Evolutionary conservation across 495 filamentous ascomycete species (phyloP).

Genomic region (Schizothecium vesticola): DNA sequence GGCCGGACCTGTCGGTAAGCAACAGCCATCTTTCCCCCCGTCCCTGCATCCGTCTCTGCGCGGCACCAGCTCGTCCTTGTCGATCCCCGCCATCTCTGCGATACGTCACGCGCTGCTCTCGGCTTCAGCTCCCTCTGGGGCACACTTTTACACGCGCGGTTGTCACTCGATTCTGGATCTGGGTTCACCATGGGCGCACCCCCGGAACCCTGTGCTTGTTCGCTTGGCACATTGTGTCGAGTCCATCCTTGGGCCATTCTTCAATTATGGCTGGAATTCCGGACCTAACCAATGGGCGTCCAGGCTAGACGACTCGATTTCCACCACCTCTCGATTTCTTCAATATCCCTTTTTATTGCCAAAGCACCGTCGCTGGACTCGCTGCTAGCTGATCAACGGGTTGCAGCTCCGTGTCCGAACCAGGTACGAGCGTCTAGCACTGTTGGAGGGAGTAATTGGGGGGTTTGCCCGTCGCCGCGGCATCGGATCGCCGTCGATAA

Average conservation of each 20-base stretch:
- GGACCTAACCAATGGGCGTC: conserved; percentile 8
- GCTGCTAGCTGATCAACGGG: conserved; percentile 14
- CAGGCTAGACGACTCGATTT: conserved; percentile 14
- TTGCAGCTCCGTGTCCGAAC: neutral
- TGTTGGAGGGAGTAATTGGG: neutral
- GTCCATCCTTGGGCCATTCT: neutral
- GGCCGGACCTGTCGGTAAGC: conserved; percentile 9
- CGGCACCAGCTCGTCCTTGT: neutral
- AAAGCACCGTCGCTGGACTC: neutral
- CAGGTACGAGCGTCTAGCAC: neutral
- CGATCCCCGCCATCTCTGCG: neutral
- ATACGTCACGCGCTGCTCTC: neutral
- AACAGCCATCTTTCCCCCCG: neutral
- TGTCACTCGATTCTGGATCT: neutral
- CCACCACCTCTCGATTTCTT: neutral
- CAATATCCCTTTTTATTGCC: neutral
- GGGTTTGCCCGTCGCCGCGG: conserved; percentile 10
- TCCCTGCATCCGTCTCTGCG: neutral
- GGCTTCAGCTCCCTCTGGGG: neutral
- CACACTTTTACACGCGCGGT: neutral
- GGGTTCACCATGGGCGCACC: neutral
- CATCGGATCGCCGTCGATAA: conserved; percentile 21
- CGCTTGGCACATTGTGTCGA: neutral
- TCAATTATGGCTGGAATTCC: conserved; percentile 9
- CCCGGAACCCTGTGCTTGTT: neutral